Evolutionary conservation across 2,329 filamentous ascomycete species (phyloP), one percentile per base, ranked within the genome.

Genomic region (Sarocladium kiliense): DNA sequence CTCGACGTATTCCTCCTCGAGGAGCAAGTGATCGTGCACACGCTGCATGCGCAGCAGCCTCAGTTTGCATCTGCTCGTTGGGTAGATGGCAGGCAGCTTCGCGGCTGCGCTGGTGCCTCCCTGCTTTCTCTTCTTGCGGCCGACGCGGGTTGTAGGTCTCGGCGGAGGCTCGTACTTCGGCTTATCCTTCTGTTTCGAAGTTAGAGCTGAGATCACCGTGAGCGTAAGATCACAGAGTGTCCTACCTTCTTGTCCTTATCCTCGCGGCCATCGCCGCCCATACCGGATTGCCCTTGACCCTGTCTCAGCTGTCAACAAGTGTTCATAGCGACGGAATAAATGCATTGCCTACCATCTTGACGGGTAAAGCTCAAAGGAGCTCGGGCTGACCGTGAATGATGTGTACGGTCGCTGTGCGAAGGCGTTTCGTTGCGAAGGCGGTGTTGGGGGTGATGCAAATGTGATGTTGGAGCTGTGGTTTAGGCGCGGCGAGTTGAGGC

Each of bases 121-220:
- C 51, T 85, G 84, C 86, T 90, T 97, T 82, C 92, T 93, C 89
- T 99, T 99, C 88, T 95, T 97, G 68, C 93, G 90, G 58, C 94
- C 94, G 71, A 99, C 88, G 71, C 94, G 90, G 62, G 94, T 97
- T 59, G 94, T 99, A 60, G 94, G 94, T 68, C 93, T 88, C 73
- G 94, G 94, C 64, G 94, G 94, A 61, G 94, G 94, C 75, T 99
- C 94, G 80, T 99, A 99, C 88, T 96, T 97, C 70, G 94, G 94
- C 87, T 99, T 99, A 60, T 99, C 93, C 83, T 99, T 97, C 93
- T 96, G 67, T 64, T 58, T 26, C 18, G 12, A 26, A 21, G 50
- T 56, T 19, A 56, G 55, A 45, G 44, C 3, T 19, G n/a, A 3
- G n/a, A 12, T 47, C 23, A 47, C 11, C 7, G 16, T 12, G 23